Evolutionary conservation across 2,329 filamentous ascomycete genomes (phyloP), one percentile per base, ranked within the genome.

Genomic region (Rosellinia necatrix): DNA sequence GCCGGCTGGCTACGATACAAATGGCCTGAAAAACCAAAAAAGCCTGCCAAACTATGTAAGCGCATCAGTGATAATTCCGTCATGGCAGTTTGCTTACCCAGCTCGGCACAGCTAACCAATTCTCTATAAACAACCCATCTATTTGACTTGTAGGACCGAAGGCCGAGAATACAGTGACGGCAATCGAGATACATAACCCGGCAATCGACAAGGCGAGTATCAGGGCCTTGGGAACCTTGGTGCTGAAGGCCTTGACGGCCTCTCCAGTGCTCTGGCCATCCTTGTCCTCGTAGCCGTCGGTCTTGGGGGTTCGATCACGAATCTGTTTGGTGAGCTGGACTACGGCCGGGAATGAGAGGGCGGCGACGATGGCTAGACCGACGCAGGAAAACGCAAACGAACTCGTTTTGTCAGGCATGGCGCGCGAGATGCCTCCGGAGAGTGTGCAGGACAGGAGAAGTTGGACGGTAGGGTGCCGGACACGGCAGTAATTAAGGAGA

Each of bases 231-330:
- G 85, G 79, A 54, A 78, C 65, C 54, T 75, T 82, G 60, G 83
- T 81, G 24, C 87, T 88, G 67, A 87, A 92, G 34, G 77, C 78
- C 19, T 79, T 78, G 49, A 85, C 69, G 1, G 85, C 84, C 66
- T 88, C 84, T 35, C 82, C 78, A 0, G 85, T 88, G 27, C 86
- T 87, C 60, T 81, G 78, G 44, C 89, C 89, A 72, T 92, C 89
- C 59, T 79, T 74, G 66, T 92, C 89, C 63, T 85, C 76, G 66
- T 92, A 92, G 10, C 78, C 74, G 9, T 79, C 73, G 35, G 80
- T 74, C 54, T 65, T 67, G 12, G 58, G 43, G n/a, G 60, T 53
- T 37, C 56, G 65, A 21, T 48, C 59, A 43, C 63, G 58, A 27
- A 66, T 46, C 53, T 64, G 66, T 44, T 49, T 37, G 5, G 34